Percentiles rank a stretch among this genome's conserved stretches.
phyloP scores from a whole-genome alignment of 352 stramenopile genomes.

The Globisporangium splendens region DNA sequence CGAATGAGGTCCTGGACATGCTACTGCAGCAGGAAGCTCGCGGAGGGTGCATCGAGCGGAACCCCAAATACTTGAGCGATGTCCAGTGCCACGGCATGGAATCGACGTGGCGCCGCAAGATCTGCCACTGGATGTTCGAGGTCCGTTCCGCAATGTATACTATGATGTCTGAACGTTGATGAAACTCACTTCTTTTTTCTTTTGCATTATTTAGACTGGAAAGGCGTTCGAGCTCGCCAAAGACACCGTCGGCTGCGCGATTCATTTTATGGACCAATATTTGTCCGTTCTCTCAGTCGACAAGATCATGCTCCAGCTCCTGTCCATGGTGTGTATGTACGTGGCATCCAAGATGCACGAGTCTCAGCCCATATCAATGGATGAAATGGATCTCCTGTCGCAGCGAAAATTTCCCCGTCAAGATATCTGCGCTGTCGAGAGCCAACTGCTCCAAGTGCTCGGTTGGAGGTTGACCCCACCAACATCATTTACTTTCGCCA shows the following conservation, averaged over 20 bases:
- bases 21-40: constrained; percentile 24
- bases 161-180: neutral
- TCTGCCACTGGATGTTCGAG: constrained; percentile 53
- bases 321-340: constrained; percentile 51
- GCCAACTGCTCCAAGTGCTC: constrained; percentile 28
- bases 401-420: constrained; percentile 39
- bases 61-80: constrained; percentile 26
- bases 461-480: constrained; percentile 36
- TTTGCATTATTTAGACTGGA: constrained; percentile 21
- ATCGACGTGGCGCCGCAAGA: constrained; percentile 34
- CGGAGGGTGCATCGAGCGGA: constrained; percentile 15
- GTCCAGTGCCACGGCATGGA: constrained; percentile 45
- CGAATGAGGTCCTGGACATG: constrained; percentile 20
- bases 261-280: constrained; percentile 49
- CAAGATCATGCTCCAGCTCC: constrained; percentile 49
- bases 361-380: constrained; percentile 45
- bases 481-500: constrained; percentile 34
- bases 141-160: constrained; percentile 10
- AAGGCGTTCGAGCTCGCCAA: constrained; percentile 45
- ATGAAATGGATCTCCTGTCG: constrained; percentile 48
- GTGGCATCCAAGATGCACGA: constrained; percentile 57
- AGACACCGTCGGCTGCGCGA: constrained; percentile 41
- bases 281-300: constrained; percentile 36
- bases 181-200: neutral
- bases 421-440: constrained; percentile 35